Conservation (phyloP, 1,284 basidiomycete species). For the Papiliotrema nemorosa region DNA sequence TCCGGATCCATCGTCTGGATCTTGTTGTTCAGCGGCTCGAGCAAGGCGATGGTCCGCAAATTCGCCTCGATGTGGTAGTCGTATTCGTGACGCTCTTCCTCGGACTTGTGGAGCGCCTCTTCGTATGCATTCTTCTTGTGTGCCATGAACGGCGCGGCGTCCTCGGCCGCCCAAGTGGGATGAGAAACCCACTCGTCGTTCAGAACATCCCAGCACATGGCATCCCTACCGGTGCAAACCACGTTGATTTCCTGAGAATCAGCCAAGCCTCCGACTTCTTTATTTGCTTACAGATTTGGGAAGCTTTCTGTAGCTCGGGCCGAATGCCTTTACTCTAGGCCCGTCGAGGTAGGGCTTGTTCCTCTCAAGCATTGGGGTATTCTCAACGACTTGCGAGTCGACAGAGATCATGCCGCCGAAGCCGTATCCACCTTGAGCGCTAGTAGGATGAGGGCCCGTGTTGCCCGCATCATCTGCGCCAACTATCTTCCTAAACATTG, state of each 20-base stretch:
- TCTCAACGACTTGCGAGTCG: slow-evolving; percentile 53
- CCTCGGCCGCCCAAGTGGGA: slow-evolving; percentile 93
- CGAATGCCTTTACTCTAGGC: slow-evolving; percentile 53
- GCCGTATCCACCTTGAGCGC: slow-evolving; percentile 56
- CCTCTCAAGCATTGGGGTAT: slow-evolving; percentile 60
- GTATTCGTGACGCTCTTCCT: slow-evolving; percentile 98
- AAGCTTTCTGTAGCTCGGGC: slow-evolving; percentile 89
- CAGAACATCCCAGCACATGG: slow-evolving; percentile 92
- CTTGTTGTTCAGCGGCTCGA: slow-evolving; percentile 83
- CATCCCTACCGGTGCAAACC: slow-evolving; percentile 90
- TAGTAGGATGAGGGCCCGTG: slow-evolving; percentile 56
- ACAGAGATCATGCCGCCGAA: slow-evolving; percentile 50
- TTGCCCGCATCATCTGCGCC: slow-evolving; percentile 71
- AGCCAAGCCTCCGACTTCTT: neutral
- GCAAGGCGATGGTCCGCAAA: slow-evolving; percentile 81
- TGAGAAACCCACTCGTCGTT: slow-evolving; percentile 97
- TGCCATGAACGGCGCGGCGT: slow-evolving; percentile 87
- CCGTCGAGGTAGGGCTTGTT: slow-evolving; percentile 55
- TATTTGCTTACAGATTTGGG: slow-evolving; percentile 69
- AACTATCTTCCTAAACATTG: slow-evolving; percentile 82
- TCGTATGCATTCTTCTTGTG: slow-evolving; percentile 98
- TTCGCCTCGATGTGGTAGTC: slow-evolving; percentile 95
- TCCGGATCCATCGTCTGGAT: slow-evolving; percentile 88
- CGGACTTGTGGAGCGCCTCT: slow-evolving; percentile 91
- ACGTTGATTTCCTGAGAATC: slow-evolving; percentile 71